Evolutionary conservation across 2,329 filamentous ascomycete species (phyloP).

Genomic region (Stachybotrys chlorohalonatus): DNA sequence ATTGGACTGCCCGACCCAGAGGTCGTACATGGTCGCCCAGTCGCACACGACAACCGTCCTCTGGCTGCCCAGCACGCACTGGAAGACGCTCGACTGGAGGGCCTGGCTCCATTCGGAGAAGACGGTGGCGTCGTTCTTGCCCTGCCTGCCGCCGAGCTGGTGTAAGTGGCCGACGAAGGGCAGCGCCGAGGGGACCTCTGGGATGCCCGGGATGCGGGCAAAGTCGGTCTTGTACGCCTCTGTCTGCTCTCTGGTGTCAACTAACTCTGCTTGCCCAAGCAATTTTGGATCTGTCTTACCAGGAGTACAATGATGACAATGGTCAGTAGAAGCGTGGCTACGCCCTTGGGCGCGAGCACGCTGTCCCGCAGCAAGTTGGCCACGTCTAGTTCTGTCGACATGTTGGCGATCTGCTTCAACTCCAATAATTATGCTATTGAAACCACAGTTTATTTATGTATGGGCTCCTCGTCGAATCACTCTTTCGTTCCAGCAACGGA

Average conservation of each 20-base stretch:
- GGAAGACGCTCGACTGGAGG: not conserved
- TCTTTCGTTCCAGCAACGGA: too few species aligned
- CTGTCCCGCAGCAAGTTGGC: not conserved
- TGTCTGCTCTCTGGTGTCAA: not conserved
- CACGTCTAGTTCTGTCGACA: not conserved
- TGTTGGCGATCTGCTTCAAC: not conserved
- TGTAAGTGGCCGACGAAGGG: not conserved
- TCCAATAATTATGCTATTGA: not conserved
- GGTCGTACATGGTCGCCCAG: not conserved
- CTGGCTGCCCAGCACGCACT: not conserved
- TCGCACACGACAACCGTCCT: not conserved
- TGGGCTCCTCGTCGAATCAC: too few species aligned
- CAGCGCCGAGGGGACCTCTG: not conserved
- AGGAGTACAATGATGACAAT: not conserved
- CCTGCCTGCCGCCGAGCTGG: not conserved
- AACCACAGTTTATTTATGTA: too few species aligned
- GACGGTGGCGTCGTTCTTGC: not conserved
- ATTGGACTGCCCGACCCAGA: not conserved
- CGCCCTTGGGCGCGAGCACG: not conserved
- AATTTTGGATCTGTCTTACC: not conserved
- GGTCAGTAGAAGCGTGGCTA: not conserved
- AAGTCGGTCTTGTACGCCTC: not conserved
- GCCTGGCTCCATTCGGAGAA: not conserved
- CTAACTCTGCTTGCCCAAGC: too few species aligned
- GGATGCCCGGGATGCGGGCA: not conserved